phyloP scores from a whole-genome alignment of 148 eudicot genomes.

The Limonium bicolor region DNA sequence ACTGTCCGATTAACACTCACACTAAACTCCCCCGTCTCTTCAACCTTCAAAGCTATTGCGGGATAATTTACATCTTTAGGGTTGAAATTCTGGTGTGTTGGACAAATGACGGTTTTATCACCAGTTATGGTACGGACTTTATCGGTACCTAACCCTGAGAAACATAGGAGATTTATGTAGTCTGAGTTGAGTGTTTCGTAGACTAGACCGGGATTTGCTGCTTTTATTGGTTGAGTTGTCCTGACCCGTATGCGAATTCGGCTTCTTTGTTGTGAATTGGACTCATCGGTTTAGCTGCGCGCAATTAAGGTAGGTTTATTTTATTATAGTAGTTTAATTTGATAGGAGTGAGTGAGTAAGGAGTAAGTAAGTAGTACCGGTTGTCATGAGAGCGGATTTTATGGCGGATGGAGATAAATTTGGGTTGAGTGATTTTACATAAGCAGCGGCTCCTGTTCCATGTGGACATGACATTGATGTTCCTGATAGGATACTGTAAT shows the following conservation, averaged over 20 bases:
- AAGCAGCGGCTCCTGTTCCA: conserved; percentile 49
- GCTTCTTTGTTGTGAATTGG: conserved; percentile 9
- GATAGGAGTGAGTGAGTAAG: background rate
- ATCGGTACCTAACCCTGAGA: background rate
- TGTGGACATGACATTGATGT: conserved; percentile 69
- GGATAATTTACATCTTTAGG: background rate
- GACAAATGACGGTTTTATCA: background rate
- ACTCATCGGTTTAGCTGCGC: conserved; percentile 21
- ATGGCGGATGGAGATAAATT: conserved; percentile 53
- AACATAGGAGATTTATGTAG: background rate
- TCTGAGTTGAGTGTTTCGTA: background rate
- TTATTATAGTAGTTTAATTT: too few species aligned
- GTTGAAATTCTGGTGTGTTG: background rate
- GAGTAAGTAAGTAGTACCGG: conserved; percentile 17
- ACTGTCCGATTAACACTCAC: background rate
- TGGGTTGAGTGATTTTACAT: conserved; percentile 37
- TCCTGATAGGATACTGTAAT: conserved; percentile 25
- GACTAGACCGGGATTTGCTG: background rate
- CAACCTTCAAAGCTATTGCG: background rate
- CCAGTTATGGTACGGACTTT: background rate
- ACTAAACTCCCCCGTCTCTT: background rate
- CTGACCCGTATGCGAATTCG: conserved; percentile 55
- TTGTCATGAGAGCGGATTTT: conserved; percentile 57
- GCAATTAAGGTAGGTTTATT: background rate
- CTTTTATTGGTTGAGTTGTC: conserved; percentile 3